Percentiles rank a stretch among this genome's conserved stretches.
Evolutionary conservation across 495 filamentous ascomycete species (phyloP).

Genomic region (Platismatia glauca): DNA sequence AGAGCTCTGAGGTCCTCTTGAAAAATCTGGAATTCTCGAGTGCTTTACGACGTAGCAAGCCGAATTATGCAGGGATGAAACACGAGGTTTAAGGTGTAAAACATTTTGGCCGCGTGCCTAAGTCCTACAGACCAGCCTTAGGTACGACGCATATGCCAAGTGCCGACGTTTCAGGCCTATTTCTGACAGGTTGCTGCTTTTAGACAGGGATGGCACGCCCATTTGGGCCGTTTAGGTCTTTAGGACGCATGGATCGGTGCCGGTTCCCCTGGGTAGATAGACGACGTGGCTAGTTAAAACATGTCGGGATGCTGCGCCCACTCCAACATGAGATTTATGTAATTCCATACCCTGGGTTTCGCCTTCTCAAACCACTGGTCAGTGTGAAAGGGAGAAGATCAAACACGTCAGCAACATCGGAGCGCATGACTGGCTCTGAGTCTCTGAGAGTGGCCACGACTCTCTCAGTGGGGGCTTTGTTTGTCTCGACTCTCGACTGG

Average conservation of each 20-base stretch:
- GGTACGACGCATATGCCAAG: neutral
- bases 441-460: neutral
- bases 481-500: too few relatives aligned
- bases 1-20: neutral
- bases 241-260: neutral
- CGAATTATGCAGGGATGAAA: neutral
- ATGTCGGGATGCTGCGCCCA: neutral
- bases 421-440: neutral
- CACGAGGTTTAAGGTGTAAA: neutral
- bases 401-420: neutral
- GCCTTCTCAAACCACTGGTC: neutral
- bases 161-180: neutral
- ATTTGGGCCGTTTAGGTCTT: neutral
- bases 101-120: neutral
- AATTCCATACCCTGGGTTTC: neutral
- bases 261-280: neutral
- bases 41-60: neutral
- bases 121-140: neutral
- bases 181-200: neutral
- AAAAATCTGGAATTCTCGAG: neutral
- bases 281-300: neutral
- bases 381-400: neutral
- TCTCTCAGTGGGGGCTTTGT: neutral
- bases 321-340: neutral
- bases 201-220: neutral